Evolutionary conservation across 352 stramenopile genomes (phyloP).

Genomic region (Phytophthora nicotianae): DNA sequence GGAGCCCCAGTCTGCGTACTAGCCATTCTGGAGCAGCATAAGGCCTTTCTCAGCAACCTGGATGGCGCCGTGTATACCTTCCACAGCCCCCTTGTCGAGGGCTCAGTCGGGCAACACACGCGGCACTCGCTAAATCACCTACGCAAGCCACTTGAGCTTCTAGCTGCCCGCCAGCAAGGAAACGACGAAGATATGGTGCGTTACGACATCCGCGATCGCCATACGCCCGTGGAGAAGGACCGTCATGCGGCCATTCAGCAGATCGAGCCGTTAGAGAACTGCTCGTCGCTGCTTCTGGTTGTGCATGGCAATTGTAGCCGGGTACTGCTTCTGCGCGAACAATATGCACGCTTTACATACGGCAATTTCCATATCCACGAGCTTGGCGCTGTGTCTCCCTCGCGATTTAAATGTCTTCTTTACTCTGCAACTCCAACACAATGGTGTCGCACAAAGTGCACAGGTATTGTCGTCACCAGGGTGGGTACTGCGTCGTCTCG

Average conservation of each 20-base stretch:
- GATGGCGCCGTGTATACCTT: constrained; percentile 71
- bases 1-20: constrained; percentile 47
- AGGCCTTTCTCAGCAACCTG: constrained; percentile 48
- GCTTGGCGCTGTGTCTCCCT: background rate
- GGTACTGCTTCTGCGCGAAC: background rate
- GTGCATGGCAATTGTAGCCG: background rate
- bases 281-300: background rate
- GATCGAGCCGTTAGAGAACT: constrained; percentile 53
- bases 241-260: constrained; percentile 54
- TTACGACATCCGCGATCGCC: constrained; percentile 76
- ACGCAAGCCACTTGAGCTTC: constrained; percentile 64
- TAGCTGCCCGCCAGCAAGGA: constrained; percentile 7
- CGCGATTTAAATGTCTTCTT: background rate
- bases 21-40: constrained; percentile 76
- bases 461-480: background rate
- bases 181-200: constrained; percentile 34
- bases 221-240: constrained; percentile 71
- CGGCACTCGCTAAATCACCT: constrained; percentile 85
- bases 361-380: background rate
- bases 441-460: background rate
- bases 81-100: constrained; percentile 62
- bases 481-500: background rate
- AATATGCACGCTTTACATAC: background rate
- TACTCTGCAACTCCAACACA: background rate
- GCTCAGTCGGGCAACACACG: constrained; percentile 72